Evolutionary conservation across 257 asterid genomes (phyloP).

Genomic region (Lithospermum erythrorhizon): DNA sequence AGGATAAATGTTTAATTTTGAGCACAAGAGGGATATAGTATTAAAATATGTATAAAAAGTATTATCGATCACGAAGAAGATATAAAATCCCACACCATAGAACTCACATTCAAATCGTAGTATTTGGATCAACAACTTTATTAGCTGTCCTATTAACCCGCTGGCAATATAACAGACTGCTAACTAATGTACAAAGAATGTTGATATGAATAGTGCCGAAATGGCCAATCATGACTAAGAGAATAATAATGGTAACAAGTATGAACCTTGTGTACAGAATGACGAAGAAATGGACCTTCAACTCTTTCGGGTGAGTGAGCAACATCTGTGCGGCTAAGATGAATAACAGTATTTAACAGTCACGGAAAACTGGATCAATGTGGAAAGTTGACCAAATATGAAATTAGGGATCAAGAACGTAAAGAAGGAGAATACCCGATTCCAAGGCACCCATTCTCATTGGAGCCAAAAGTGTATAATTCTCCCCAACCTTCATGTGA

Average conservation of each 20-base stretch:
- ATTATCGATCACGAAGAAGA: neutral
- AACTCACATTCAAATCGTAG: neutral
- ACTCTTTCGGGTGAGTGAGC: constrained; percentile 79
- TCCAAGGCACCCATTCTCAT: constrained; percentile 96
- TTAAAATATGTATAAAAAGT: neutral
- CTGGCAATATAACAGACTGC: neutral
- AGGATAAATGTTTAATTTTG: too few species aligned
- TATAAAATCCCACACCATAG: neutral
- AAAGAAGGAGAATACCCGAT: constrained; percentile 49
- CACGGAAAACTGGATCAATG: neutral
- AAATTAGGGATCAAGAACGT: neutral
- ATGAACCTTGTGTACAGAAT: constrained; percentile 67
- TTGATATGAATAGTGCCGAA: neutral
- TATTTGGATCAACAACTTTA: neutral
- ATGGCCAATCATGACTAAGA: neutral
- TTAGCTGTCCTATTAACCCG: neutral
- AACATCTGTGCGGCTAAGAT: constrained; percentile 53
- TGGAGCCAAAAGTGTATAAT: constrained; percentile 87
- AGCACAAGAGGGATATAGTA: neutral
- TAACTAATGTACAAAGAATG: neutral
- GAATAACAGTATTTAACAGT: constrained; percentile 13
- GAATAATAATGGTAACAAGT: constrained; percentile 2
- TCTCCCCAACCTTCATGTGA: constrained; percentile 65
- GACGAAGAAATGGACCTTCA: constrained; percentile 56
- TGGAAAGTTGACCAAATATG: neutral